phyloP scores from a whole-genome alignment of 371 early-diverging fungal genomes.

The Zychaea mexicana region DNA sequence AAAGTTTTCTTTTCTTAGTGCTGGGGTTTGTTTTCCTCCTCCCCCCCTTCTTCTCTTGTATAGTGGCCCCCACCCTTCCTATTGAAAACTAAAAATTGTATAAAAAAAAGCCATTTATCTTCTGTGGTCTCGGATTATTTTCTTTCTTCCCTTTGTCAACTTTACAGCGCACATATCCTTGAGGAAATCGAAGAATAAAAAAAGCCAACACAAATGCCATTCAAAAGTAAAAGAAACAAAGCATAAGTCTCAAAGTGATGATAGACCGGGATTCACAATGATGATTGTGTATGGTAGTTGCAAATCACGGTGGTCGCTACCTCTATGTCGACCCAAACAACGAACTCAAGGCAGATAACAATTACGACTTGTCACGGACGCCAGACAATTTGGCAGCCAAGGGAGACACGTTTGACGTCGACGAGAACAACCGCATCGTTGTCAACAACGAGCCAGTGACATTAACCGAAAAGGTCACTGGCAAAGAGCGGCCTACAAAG shows the following conservation, averaged over 20 bases:
- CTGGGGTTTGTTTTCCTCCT: no score
- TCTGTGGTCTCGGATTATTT: background rate
- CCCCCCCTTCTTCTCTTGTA: no score
- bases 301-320: constrained; percentile 25
- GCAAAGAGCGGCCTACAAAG: background rate
- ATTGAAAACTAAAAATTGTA: no score
- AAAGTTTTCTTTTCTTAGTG: background rate
- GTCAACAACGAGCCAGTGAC: constrained; percentile 3
- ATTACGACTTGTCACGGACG: constrained; percentile 17
- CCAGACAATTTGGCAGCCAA: constrained; percentile 13
- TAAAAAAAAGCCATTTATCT: no score
- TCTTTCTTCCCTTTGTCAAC: constrained; percentile 7
- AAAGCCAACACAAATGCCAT: no score
- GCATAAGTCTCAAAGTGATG: no score
- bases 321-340: constrained; percentile 18
- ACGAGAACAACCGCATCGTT: constrained; percentile 7
- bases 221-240: constrained; percentile 14
- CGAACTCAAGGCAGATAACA: constrained; percentile 14
- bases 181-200: no score
- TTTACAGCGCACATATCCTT: no score
- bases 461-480: background rate
- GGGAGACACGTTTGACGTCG: constrained; percentile 13
- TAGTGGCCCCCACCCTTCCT: no score
- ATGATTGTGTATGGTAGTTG: constrained; percentile 9
- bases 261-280: no score